These are phyloP conservation scores for Elaphomyces granulatus DNA, from an alignment of 495 filamentous ascomycete species.

Conservation along the genomic window DNA sequence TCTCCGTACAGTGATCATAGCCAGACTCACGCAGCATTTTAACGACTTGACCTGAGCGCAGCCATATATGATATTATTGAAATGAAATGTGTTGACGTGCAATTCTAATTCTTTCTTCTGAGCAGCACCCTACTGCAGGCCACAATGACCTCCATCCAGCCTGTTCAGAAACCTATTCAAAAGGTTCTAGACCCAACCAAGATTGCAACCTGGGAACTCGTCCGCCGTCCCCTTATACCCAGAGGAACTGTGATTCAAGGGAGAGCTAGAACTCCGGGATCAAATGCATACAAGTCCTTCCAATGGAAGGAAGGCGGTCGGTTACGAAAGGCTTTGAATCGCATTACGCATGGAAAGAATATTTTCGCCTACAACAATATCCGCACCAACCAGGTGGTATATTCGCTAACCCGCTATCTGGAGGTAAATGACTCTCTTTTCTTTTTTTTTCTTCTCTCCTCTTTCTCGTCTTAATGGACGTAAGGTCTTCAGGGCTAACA, in stretches of 20 bases:
- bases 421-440: too few species aligned
- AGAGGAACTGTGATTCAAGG: slow-evolving; percentile 27
- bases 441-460: slow-evolving; percentile 1
- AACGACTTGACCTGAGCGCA: too few species aligned
- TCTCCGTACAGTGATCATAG: too few species aligned
- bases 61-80: too few species aligned
- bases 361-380: slow-evolving; percentile 79
- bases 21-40: too few species aligned
- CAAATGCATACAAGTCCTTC: slow-evolving; percentile 30
- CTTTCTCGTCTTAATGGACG: neutral
- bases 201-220: slow-evolving; percentile 27
- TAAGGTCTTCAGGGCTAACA: too few species aligned
- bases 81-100: too few species aligned
- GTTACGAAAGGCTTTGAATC: slow-evolving; percentile 34
- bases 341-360: slow-evolving; percentile 43
- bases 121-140: too few species aligned
- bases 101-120: too few species aligned
- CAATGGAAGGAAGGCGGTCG: slow-evolving; percentile 25
- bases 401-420: slow-evolving; percentile 54
- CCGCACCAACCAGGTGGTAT: slow-evolving; percentile 67
- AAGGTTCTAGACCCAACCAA: slow-evolving; percentile 34
- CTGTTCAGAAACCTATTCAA: slow-evolving; percentile 19
- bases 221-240: slow-evolving; percentile 28
- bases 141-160: slow-evolving; percentile 28
- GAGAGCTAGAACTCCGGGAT: slow-evolving; percentile 19